Evolutionary conservation across 2,329 filamentous ascomycete genomes (phyloP).

Genomic region (Dactylellina cionopaga): DNA sequence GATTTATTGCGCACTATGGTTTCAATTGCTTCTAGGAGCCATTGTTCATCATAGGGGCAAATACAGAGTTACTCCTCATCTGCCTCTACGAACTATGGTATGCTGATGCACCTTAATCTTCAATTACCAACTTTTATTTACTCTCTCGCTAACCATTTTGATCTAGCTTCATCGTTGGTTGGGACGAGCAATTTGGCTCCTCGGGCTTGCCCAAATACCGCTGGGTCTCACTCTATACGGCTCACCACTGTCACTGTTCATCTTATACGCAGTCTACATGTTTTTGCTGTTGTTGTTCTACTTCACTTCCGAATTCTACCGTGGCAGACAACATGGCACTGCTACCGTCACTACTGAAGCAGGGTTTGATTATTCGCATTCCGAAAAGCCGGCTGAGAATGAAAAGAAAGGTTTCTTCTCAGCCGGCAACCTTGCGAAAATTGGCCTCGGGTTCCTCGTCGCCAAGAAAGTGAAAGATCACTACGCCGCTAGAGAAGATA

Average conservation of each 20-base stretch:
- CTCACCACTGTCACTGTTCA: slow-evolving; percentile 83
- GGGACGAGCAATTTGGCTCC: slow-evolving; percentile 78
- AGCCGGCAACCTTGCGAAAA: slow-evolving; percentile 32
- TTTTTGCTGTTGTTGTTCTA: slow-evolving; percentile 77
- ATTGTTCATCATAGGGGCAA: slow-evolving; percentile 64
- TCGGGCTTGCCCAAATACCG: slow-evolving; percentile 87
- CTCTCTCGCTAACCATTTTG: slow-evolving; percentile 60
- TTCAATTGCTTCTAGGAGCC: slow-evolving; percentile 76
- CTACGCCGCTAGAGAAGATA: slow-evolving; percentile 33
- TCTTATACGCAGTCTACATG: slow-evolving; percentile 84
- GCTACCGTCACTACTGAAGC: slow-evolving; percentile 49
- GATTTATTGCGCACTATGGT: slow-evolving; percentile 76
- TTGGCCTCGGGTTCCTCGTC: slow-evolving; percentile 45
- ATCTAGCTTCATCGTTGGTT: slow-evolving; percentile 86
- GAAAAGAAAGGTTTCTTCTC: slow-evolving; percentile 26
- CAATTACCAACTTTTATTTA: background rate
- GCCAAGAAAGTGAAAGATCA: slow-evolving; percentile 51
- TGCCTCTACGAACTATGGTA: slow-evolving; percentile 49
- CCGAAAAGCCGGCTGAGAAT: slow-evolving; percentile 27
- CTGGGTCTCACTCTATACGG: slow-evolving; percentile 92
- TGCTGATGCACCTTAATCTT: background rate
- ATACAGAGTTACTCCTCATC: slow-evolving; percentile 47
- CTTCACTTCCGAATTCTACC: slow-evolving; percentile 75
- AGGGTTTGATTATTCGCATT: slow-evolving; percentile 33
- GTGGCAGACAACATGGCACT: slow-evolving; percentile 42